A percentile compares a stretch with the other conserved stretches of the same genome.
Conservation (phyloP, 2,329 filamentous ascomycete genomes). For the Blastomyces gilchristii region DNA sequence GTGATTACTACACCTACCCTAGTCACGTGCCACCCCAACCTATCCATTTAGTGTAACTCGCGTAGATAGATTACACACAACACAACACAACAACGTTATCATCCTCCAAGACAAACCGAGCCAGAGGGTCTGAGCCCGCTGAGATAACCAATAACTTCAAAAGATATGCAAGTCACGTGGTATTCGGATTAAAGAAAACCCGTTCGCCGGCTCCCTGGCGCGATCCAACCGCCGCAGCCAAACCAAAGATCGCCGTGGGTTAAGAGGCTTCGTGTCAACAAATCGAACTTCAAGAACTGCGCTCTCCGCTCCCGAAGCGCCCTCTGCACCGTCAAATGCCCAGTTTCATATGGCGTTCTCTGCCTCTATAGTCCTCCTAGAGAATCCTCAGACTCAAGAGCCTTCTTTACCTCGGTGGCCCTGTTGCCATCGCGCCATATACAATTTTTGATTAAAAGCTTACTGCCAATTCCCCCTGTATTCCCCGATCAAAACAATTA, state of each 20-base stretch:
- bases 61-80: too few relatives aligned
- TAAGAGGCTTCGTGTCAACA: constrained; percentile 8
- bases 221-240: not conserved
- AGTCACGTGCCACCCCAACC: too few relatives aligned
- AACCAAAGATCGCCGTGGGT: not conserved
- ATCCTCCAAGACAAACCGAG: too few relatives aligned
- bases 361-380: not conserved
- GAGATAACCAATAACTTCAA: too few relatives aligned
- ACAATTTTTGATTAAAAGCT: not conserved
- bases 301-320: not conserved
- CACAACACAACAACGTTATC: too few relatives aligned
- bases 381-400: not conserved
- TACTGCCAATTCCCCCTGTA: not conserved
- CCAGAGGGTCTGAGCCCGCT: too few relatives aligned
- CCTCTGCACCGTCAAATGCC: not conserved
- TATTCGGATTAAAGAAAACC: not conserved
- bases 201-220: not conserved
- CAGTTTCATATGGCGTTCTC: constrained; percentile 5
- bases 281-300: not conserved
- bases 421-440: not conserved
- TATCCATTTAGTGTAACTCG: too few relatives aligned
- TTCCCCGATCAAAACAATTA: not conserved
- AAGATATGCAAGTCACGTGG: too few relatives aligned
- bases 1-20: too few relatives aligned
- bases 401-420: not conserved